Percentiles rank a stretch among this genome's conserved stretches.
Conservation (phyloP, 2,329 filamentous ascomycete genomes). For the Dactylonectria estremocensis region DNA sequence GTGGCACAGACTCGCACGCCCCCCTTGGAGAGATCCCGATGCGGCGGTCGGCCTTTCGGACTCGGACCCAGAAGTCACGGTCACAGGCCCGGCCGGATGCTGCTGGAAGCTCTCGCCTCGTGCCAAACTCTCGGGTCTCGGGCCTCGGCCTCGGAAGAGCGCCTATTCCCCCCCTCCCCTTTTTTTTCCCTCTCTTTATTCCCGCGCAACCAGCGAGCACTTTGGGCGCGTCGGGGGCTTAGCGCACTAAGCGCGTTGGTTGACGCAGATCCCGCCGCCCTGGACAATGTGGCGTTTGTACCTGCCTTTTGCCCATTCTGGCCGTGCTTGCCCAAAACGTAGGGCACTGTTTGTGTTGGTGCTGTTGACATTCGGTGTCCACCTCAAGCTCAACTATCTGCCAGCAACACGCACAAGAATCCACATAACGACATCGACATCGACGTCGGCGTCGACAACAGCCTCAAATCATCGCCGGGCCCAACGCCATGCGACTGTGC, state of each 20-base stretch:
- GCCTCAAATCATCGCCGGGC: not conserved
- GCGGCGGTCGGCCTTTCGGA: slow-evolving; percentile 9
- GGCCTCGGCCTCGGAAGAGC: not conserved
- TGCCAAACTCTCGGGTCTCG: slow-evolving; percentile 7
- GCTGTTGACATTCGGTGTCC: slow-evolving; percentile 8
- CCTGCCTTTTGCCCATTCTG: slow-evolving; percentile 12
- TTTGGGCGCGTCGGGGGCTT: slow-evolving; percentile 23
- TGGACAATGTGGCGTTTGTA: slow-evolving; percentile 8
- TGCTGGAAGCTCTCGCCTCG: not conserved
- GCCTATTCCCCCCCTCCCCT: not conserved
- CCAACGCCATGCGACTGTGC: slow-evolving; percentile 37
- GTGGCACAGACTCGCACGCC: not conserved
- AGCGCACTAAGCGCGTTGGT: slow-evolving; percentile 38
- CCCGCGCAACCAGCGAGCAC: too few relatives aligned
- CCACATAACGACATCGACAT: too few relatives aligned
- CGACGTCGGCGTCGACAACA: too few relatives aligned
- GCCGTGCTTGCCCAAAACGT: slow-evolving; percentile 13
- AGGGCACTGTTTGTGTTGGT: slow-evolving; percentile 2
- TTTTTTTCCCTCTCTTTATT: slow-evolving; percentile 10
- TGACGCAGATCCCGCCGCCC: slow-evolving; percentile 18
- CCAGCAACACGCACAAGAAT: slow-evolving; percentile 23
- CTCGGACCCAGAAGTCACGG: slow-evolving; percentile 12
- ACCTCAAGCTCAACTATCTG: slow-evolving; percentile 8
- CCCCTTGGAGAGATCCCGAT: slow-evolving; percentile 15
- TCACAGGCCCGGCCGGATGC: slow-evolving; percentile 12